Conservation (phyloP, 371 early-diverging fungal species). For the Zancudomyces culisetae region DNA sequence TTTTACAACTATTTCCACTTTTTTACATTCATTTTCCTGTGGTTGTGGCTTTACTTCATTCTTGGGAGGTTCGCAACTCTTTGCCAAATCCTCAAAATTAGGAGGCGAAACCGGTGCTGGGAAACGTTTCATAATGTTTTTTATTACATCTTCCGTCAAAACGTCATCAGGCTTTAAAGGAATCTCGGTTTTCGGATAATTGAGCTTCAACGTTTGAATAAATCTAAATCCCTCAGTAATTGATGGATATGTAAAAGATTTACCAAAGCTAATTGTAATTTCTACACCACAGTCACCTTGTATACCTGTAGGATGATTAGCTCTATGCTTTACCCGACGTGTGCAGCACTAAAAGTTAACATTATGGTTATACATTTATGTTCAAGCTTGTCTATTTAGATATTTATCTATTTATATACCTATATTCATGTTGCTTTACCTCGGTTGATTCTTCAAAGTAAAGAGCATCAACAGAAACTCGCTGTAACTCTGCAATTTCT, state of each 20-base stretch:
- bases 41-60: slow-evolving; percentile 20
- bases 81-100: slow-evolving; percentile 11
- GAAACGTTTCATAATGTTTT: slow-evolving; percentile 19
- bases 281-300: slow-evolving; percentile 36
- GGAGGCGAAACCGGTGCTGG: slow-evolving; percentile 15
- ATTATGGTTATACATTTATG: not conserved
- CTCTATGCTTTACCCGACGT: slow-evolving; percentile 34
- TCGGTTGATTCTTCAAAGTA: slow-evolving; percentile 39
- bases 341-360: slow-evolving; percentile 20
- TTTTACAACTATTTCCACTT: slow-evolving; percentile 6
- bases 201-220: slow-evolving; percentile 21
- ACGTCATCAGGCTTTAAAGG: slow-evolving; percentile 18
- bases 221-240: slow-evolving; percentile 39
- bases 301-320: slow-evolving; percentile 56
- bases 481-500: slow-evolving; percentile 33
- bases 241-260: slow-evolving; percentile 34
- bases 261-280: slow-evolving; percentile 38
- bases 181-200: slow-evolving; percentile 18
- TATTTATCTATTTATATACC: not conserved
- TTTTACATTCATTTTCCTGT: slow-evolving; percentile 3
- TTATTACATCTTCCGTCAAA: slow-evolving; percentile 12
- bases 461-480: slow-evolving; percentile 41
- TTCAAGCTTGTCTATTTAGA: not conserved
- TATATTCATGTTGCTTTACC: not conserved
- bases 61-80: too few species aligned